Base-by-base conservation (phyloP, 2,329 filamentous ascomycete genomes). In the Ceratocystiopsis sp. region DNA sequence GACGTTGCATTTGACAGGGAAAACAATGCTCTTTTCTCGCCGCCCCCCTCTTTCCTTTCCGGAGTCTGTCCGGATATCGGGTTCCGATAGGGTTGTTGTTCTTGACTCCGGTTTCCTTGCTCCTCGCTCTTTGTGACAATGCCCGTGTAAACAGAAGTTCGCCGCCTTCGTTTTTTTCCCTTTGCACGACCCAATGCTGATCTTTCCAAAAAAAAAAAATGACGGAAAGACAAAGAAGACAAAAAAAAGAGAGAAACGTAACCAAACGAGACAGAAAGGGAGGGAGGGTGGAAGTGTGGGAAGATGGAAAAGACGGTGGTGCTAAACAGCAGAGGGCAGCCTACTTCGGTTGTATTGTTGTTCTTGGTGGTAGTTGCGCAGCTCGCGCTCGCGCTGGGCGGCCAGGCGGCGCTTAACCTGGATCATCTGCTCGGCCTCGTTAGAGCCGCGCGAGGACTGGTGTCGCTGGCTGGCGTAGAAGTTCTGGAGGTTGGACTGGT, bases 331-430 rank as follows among this genome's bases (percentile, higher is more conserved):
- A 73, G 73, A 75, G 75, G 77, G 74, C 64, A 78, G 78, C 82
- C 78, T 84, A 96, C 91, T 95, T 84, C 89, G 80, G 73, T 96
- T 93, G 69, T 93, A 96, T 78, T 98, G 91, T 76, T 98, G 91
- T 76, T 98, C 91, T 68, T 95, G 93, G 69, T 98, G 91, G 68
- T 96, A 94, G 68, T 96, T 98, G 66, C 91, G 85, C 64, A 98
- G 80, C 71, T 98, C 91, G 66, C 89, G 84, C 73, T 98, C 91
- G 66, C 91, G 84, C 69, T 96, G 91, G 62, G 91, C 91, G 58
- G 91, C 91, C 84, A 96, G 93, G 71, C 89, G 83, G 69, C 91
- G 85, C 75, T 96, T 96, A 57, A 86, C 87, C 77, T 96, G 91
- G 73, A 94, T 84, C 78, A 95, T 85, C 68, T 95, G 87, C 68